Evolutionary conservation across 2,329 filamentous ascomycete species (phyloP).

Genomic region (Canariomyces notabilis): DNA sequence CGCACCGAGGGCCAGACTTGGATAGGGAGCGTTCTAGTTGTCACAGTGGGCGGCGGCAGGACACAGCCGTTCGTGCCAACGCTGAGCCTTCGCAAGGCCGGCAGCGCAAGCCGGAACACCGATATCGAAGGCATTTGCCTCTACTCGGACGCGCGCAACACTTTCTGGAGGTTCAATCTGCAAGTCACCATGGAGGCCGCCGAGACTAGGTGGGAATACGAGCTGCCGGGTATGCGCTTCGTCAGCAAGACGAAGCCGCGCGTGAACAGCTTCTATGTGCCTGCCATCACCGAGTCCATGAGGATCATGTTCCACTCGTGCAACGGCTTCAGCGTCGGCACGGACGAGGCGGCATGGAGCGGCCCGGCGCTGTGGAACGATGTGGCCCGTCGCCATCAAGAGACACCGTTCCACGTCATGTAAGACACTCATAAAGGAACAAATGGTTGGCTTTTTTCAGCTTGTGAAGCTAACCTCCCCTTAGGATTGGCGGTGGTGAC

Average conservation of each 20-base stretch:
- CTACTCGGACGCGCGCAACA: slow-evolving; percentile 62
- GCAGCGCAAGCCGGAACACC: slow-evolving; percentile 9
- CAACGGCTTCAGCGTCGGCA: slow-evolving; percentile 90
- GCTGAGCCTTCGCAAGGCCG: slow-evolving; percentile 44
- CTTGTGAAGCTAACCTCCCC: neutral
- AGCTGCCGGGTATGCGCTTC: slow-evolving; percentile 61
- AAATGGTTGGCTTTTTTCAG: neutral
- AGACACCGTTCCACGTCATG: slow-evolving; percentile 87
- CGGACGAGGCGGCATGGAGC: slow-evolving; percentile 78
- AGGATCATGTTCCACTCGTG: slow-evolving; percentile 98
- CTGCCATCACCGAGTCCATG: slow-evolving; percentile 80
- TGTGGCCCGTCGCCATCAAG: slow-evolving; percentile 74
- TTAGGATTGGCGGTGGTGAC: slow-evolving; percentile 83
- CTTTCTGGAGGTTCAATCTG: slow-evolving; percentile 91
- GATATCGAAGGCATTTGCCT: slow-evolving; percentile 54
- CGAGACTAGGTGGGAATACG: slow-evolving; percentile 77
- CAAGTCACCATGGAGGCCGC: slow-evolving; percentile 65
- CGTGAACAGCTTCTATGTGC: slow-evolving; percentile 75
- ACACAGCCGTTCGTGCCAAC: slow-evolving; percentile 54
- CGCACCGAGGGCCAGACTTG: slow-evolving; percentile 65
- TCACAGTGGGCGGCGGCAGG: slow-evolving; percentile 66
- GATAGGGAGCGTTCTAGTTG: slow-evolving; percentile 81
- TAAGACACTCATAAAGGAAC: slow-evolving; percentile 26
- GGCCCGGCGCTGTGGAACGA: slow-evolving; percentile 95
- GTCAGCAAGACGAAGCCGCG: slow-evolving; percentile 50